phyloP scores from a whole-genome alignment of 2,329 filamentous ascomycete species.

The Colletotrichum orbiculare region DNA sequence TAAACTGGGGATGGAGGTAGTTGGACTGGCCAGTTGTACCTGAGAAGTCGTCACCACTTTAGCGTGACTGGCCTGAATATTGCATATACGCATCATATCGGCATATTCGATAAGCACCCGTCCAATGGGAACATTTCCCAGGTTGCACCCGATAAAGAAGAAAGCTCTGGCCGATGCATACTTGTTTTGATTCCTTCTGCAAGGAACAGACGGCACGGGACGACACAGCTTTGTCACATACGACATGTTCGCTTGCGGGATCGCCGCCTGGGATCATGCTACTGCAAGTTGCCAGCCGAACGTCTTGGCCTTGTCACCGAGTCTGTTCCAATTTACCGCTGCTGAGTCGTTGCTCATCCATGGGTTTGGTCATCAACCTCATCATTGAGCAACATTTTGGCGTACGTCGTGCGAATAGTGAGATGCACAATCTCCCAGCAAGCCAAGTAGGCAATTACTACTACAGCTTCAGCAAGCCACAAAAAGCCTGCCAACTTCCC shows the following conservation, averaged over 20 bases:
- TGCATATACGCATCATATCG: background rate
- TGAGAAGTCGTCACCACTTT: no score
- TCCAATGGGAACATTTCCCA: no score
- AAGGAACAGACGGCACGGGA: conserved; percentile 5
- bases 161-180: no score
- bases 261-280: conserved; percentile 11
- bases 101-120: no score
- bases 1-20: no score
- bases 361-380: no score
- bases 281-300: conserved; percentile 1
- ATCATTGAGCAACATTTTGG: no score
- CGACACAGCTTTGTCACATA: background rate
- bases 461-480: conserved; percentile 33
- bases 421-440: conserved; percentile 1
- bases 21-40: no score
- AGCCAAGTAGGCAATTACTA: conserved; percentile 7
- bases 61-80: background rate
- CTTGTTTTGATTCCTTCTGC: background rate
- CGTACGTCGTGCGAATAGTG: background rate
- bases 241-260: background rate
- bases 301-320: background rate
- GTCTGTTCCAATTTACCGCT: background rate
- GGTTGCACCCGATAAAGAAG: no score
- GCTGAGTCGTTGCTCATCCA: background rate
- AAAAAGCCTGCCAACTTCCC: conserved; percentile 1